Percentiles rank a stretch among this genome's conserved stretches.
Evolutionary conservation across 768 basidiomycete species (phyloP).

Genomic region (Mycena pura): DNA sequence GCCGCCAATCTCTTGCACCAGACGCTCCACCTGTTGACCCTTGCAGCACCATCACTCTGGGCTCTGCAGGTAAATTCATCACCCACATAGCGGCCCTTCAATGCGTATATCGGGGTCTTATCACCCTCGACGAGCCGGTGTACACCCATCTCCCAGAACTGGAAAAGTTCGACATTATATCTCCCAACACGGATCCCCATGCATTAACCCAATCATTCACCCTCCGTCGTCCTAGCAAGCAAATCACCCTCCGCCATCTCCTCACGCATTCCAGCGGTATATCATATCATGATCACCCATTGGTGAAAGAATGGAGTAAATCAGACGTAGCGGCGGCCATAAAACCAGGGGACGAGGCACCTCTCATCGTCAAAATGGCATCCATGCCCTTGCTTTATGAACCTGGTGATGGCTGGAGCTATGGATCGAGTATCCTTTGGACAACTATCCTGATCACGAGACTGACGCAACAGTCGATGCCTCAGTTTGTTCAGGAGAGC

Average conservation of each 20-base stretch:
- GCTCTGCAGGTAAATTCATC: slow-evolving; percentile 21
- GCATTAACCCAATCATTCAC: slow-evolving; percentile 5
- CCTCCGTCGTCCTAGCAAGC: not conserved
- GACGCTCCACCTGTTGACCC: slow-evolving; percentile 4
- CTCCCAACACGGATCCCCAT: not conserved
- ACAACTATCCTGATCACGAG: slow-evolving; percentile 8
- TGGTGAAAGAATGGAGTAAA: slow-evolving; percentile 6
- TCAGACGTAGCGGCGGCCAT: slow-evolving; percentile 3
- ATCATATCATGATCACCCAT: slow-evolving; percentile 5
- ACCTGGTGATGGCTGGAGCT: slow-evolving; percentile 19
- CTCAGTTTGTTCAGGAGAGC: not conserved
- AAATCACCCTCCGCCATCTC: slow-evolving; percentile 25
- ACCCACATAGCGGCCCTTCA: slow-evolving; percentile 19
- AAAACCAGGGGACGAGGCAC: not conserved
- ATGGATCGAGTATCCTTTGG: slow-evolving; percentile 18
- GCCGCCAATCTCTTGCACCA: slow-evolving; percentile 6
- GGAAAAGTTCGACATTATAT: slow-evolving; percentile 8
- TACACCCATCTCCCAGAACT: slow-evolving; percentile 10
- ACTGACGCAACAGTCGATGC: not conserved
- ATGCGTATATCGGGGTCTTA: slow-evolving; percentile 9
- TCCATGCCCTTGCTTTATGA: slow-evolving; percentile 16
- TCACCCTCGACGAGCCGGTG: slow-evolving; percentile 16
- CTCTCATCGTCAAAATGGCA: not conserved
- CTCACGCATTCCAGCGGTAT: slow-evolving; percentile 23
- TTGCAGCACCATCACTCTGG: slow-evolving; percentile 13